Evolutionary conservation across 2,329 filamentous ascomycete genomes (phyloP).

Genomic region (Penicillium sclerotigenum): DNA sequence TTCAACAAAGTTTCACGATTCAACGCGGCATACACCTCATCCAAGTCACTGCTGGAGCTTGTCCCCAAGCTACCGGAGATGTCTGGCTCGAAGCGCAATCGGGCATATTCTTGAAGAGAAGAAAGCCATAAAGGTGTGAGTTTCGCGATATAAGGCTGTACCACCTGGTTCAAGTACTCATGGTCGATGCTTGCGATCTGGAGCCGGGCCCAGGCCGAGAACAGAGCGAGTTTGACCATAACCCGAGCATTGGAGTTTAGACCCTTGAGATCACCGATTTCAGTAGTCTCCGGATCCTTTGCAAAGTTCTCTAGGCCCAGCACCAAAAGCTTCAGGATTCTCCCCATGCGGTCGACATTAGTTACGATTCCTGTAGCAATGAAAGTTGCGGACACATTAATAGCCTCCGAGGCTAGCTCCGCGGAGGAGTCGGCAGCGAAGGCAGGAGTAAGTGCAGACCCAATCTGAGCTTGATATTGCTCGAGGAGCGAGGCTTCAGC

Average conservation of each 20-base stretch:
- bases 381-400: constrained; percentile 97
- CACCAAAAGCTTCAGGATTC: constrained; percentile 90
- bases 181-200: constrained; percentile 95
- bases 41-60: constrained; percentile 78
- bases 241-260: constrained; percentile 94
- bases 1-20: constrained; percentile 89
- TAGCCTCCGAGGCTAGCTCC: constrained; percentile 89
- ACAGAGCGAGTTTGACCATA: constrained; percentile 97
- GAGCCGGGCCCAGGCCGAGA: constrained; percentile 94
- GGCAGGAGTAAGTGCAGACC: constrained; percentile 90
- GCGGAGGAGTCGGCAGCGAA: constrained; percentile 95
- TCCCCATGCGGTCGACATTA: constrained; percentile 96
- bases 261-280: constrained; percentile 88
- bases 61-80: constrained; percentile 88
- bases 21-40: constrained; percentile 90
- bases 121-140: constrained; percentile 92
- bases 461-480: constrained; percentile 98
- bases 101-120: constrained; percentile 87
- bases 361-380: constrained; percentile 96
- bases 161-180: constrained; percentile 79
- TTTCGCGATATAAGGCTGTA: constrained; percentile 84
- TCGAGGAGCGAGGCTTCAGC: constrained; percentile 94
- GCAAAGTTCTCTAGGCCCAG: constrained; percentile 90
- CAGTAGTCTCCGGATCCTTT: constrained; percentile 71
- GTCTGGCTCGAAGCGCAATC: constrained; percentile 90